Evolutionary conservation across 2,329 filamentous ascomycete genomes (phyloP).

Genomic region (Colletotrichum sp.): DNA sequence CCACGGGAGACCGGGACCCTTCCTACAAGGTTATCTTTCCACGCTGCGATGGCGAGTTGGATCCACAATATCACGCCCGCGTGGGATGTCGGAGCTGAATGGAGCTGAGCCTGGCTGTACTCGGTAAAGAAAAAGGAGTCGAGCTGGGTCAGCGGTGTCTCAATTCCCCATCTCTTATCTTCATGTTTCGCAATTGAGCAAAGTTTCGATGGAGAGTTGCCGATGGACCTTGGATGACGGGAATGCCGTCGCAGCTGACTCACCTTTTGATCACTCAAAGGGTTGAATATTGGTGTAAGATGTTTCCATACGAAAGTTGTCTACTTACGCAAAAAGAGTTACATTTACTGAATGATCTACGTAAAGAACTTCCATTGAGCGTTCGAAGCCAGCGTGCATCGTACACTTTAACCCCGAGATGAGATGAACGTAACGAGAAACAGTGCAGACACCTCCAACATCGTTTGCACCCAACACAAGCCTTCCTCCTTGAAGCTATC

Average conservation of each 20-base stretch:
- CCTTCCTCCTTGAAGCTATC: background rate
- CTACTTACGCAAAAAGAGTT: background rate
- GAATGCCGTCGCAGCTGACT: background rate
- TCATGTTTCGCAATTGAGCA: background rate
- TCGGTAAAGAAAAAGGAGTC: background rate
- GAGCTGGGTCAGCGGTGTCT: background rate
- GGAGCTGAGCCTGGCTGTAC: background rate
- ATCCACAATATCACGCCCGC: slow-evolving; percentile 8
- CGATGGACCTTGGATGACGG: background rate
- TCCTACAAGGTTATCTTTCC: background rate
- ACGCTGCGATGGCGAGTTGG: background rate
- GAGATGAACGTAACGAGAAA: background rate
- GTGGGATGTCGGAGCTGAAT: background rate
- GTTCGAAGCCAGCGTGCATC: background rate
- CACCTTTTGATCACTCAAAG: background rate
- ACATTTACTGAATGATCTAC: background rate
- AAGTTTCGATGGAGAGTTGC: background rate
- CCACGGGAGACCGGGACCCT: background rate
- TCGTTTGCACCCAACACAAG: background rate
- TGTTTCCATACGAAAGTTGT: background rate
- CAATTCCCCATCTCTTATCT: background rate
- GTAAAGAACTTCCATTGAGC: background rate
- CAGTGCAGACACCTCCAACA: background rate
- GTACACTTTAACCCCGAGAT: background rate
- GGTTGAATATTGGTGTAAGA: background rate